Evolutionary conservation across 2,329 filamentous ascomycete species (phyloP).

Genomic region (Alternaria viburni): DNA sequence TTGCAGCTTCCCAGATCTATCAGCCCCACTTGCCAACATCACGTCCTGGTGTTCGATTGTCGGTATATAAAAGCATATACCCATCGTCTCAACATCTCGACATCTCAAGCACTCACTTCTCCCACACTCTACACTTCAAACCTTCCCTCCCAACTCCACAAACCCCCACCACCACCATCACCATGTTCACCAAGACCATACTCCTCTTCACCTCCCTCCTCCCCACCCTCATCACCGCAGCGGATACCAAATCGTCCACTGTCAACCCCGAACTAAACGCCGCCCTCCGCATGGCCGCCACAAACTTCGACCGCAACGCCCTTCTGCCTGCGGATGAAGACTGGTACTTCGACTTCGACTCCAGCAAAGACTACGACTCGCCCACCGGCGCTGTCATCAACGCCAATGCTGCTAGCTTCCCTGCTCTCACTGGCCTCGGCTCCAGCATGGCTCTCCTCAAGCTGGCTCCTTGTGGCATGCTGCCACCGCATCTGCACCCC

Average conservation of each 20-base stretch:
- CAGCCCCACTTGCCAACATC: not conserved
- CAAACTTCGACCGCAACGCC: conserved; percentile 54
- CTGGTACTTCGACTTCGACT: conserved; percentile 59
- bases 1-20: not conserved
- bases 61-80: conserved; percentile 1
- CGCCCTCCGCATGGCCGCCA: conserved; percentile 47
- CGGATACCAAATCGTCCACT: conserved; percentile 47
- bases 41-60: not conserved
- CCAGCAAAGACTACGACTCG: conserved; percentile 52
- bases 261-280: conserved; percentile 51
- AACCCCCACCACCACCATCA: not conserved
- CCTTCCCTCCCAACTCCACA: not conserved
- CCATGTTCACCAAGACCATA: not conserved
- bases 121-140: not conserved
- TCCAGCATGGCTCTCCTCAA: conserved; percentile 56
- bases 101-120: not conserved
- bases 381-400: conserved; percentile 58
- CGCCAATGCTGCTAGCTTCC: conserved; percentile 60
- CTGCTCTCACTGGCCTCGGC: conserved; percentile 55
- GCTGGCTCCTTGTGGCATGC: conserved; percentile 60
- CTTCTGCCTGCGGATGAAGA: conserved; percentile 51
- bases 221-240: conserved; percentile 20
- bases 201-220: conserved; percentile 18
- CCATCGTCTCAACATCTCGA: not conserved
- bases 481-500: conserved; percentile 59